Conservation (phyloP, 768 basidiomycete species). For the Termitomyces sp. region DNA sequence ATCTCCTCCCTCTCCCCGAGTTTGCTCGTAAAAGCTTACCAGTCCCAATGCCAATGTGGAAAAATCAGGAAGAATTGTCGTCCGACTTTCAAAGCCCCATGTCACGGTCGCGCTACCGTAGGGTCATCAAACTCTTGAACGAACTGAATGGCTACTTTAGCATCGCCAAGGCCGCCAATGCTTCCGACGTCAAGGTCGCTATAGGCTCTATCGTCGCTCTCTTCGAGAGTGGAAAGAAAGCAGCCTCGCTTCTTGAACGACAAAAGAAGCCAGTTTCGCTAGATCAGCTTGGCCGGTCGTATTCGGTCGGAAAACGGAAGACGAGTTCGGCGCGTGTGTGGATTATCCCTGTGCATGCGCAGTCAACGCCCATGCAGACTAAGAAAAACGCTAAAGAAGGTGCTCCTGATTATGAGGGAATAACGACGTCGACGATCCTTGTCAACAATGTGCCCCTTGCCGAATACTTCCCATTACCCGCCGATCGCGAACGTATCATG, state of each 20-base stretch:
- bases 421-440: conserved; percentile 63
- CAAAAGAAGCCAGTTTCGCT: conserved; percentile 54
- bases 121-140: conserved; percentile 54
- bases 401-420: conserved; percentile 15
- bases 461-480: conserved; percentile 68
- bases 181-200: conserved; percentile 46
- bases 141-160: conserved; percentile 60
- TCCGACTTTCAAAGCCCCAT: conserved; percentile 53
- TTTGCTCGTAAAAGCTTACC: conserved; percentile 59
- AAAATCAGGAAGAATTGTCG: conserved; percentile 54
- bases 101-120: conserved; percentile 66
- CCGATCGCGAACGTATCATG: conserved; percentile 77
- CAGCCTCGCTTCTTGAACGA: conserved; percentile 39
- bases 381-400: background rate
- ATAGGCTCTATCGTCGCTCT: conserved; percentile 49
- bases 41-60: conserved; percentile 63
- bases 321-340: conserved; percentile 89
- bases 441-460: conserved; percentile 82
- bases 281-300: conserved; percentile 80
- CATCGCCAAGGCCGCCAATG: conserved; percentile 56
- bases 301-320: conserved; percentile 83
- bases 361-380: conserved; percentile 5
- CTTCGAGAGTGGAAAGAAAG: conserved; percentile 64
- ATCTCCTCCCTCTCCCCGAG: conserved; percentile 76
- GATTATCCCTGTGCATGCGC: conserved; percentile 66